Percentiles rank a stretch among this genome's conserved stretches.
Evolutionary conservation across 176 grass and related monocot genomes (phyloP).

Genomic region (Musa beccarii): DNA sequence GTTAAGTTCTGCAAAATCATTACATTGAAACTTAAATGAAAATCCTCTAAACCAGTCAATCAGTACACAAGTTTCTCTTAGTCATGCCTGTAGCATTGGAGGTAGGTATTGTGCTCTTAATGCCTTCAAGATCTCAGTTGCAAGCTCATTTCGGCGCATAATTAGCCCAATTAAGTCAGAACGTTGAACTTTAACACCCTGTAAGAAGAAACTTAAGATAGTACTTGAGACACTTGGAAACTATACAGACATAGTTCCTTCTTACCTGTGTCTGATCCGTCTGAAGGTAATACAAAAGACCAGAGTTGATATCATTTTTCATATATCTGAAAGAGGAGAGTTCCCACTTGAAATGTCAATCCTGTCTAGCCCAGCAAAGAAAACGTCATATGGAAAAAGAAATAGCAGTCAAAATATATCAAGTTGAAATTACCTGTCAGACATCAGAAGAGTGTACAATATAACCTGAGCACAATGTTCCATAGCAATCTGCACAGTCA

Average conservation of each 20-base stretch:
- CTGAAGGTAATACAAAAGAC: conserved; percentile 92
- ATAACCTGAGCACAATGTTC: conserved; percentile 91
- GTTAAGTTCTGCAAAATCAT: conserved; percentile 51
- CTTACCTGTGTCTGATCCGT: conserved; percentile 84
- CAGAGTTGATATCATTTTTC: conserved; percentile 67
- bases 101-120: conserved; percentile 56
- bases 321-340: conserved; percentile 60
- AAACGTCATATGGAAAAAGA: neutral
- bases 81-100: conserved; percentile 67
- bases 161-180: conserved; percentile 81
- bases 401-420: conserved; percentile 2
- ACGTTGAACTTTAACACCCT: conserved; percentile 86
- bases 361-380: neutral
- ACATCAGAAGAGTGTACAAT: conserved; percentile 88
- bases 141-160: conserved; percentile 93
- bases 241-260: conserved; percentile 4
- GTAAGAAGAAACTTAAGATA: conserved; percentile 24
- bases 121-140: conserved; percentile 82
- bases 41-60: conserved; percentile 15
- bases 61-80: neutral
- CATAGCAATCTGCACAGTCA: conserved; percentile 44
- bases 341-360: conserved; percentile 5
- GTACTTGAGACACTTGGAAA: conserved; percentile 13
- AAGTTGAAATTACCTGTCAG: conserved; percentile 55
- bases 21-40: conserved; percentile 9